Conservation (phyloP, 345 rosid species). For the Eutrema heterophyllum region DNA sequence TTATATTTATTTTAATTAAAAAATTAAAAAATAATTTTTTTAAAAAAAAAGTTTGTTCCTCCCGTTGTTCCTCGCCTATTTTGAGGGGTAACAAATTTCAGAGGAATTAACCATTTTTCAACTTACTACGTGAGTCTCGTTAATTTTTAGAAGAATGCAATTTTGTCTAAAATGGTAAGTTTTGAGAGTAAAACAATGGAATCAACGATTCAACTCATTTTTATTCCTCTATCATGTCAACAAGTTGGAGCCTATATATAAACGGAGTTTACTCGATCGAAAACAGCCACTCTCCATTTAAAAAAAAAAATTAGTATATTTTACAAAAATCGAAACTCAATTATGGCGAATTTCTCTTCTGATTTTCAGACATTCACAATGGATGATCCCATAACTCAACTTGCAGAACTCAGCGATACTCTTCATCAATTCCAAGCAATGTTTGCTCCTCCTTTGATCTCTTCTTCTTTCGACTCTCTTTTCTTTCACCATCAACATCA, state of each 20-base stretch:
- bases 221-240: no score
- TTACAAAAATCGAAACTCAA: not conserved
- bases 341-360: constrained; percentile 34
- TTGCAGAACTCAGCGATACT: constrained; percentile 34
- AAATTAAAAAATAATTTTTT: no score
- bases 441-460: constrained; percentile 30
- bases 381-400: constrained; percentile 36
- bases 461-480: constrained; percentile 34
- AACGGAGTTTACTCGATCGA: not conserved
- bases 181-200: no score
- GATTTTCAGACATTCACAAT: constrained; percentile 17
- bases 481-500: constrained; percentile 31
- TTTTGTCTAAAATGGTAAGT: no score
- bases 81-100: no score
- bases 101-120: no score
- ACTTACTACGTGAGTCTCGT: no score
- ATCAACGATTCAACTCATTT: no score
- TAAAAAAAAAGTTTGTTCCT: no score
- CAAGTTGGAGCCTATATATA: constrained; percentile 20
- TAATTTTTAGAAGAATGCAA: no score
- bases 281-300: not conserved
- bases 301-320: not conserved
- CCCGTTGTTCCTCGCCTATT: no score
- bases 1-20: no score
- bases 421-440: constrained; percentile 33